phyloP scores from a whole-genome alignment of 176 grass and related monocot genomes.

The Raddia distichophylla region DNA sequence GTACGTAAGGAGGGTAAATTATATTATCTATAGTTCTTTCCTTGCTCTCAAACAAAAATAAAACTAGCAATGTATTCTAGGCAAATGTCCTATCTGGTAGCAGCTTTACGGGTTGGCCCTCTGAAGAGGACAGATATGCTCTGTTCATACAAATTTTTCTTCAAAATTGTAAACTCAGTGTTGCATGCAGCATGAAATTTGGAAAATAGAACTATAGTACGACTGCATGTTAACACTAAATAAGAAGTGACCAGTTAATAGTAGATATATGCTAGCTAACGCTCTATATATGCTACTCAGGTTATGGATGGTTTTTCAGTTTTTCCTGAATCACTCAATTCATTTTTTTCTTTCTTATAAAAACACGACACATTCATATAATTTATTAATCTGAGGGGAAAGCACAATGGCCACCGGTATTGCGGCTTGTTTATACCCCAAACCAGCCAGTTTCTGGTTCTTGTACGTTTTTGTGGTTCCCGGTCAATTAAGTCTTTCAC shows the following conservation, averaged over 20 bases:
- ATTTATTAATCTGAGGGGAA: background rate
- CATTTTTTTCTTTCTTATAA: background rate
- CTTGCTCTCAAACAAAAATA: background rate
- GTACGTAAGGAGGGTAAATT: background rate
- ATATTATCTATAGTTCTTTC: background rate
- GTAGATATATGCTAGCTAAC: no score
- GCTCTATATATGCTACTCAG: background rate
- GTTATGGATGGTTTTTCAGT: background rate
- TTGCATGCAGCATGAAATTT: constrained; percentile 38
- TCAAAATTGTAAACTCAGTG: background rate
- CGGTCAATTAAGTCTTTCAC: background rate
- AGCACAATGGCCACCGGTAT: background rate
- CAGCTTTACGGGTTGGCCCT: background rate
- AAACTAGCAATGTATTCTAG: background rate
- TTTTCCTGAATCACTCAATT: background rate
- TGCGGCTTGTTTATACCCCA: no score
- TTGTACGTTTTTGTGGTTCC: background rate
- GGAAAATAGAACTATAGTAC: background rate
- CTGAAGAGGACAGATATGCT: background rate
- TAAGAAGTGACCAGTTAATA: background rate
- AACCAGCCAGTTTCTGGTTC: background rate
- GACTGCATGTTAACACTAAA: background rate
- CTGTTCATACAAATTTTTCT: background rate
- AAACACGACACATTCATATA: background rate
- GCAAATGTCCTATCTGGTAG: background rate